Percentiles rank a stretch among this genome's conserved stretches.
These are phyloP conservation scores for Phytophthora podocarpi DNA, from an alignment of 352 stramenopile species.

Conservation along the genomic window DNA sequence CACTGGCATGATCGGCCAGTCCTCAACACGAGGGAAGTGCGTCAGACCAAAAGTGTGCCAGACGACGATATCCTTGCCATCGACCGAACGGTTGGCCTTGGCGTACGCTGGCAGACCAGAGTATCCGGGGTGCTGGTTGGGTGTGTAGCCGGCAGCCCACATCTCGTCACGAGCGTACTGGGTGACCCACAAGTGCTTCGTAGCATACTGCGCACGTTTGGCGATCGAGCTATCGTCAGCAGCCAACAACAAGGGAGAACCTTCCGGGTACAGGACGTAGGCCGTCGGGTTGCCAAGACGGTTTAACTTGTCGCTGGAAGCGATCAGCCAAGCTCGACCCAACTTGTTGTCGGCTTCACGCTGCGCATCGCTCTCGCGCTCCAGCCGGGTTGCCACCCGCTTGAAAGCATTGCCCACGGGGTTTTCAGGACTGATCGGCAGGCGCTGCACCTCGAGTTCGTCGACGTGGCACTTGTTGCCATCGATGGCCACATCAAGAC, in stretches of 20 bases:
- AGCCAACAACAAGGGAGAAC: constrained; percentile 57
- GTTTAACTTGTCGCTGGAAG: constrained; percentile 69
- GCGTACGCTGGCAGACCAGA: constrained; percentile 63
- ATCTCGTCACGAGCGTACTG: constrained; percentile 60
- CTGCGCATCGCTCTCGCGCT: constrained; percentile 53
- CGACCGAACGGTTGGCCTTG: constrained; percentile 51
- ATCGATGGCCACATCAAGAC: constrained; percentile 80
- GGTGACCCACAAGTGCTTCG: constrained; percentile 78
- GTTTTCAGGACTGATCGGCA: constrained; percentile 48
- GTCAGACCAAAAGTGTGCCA: constrained; percentile 79
- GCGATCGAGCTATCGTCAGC: constrained; percentile 53
- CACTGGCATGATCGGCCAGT: constrained; percentile 78
- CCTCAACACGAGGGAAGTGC: constrained; percentile 67
- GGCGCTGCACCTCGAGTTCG: constrained; percentile 61
- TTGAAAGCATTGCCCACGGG: constrained; percentile 67
- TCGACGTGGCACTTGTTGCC: constrained; percentile 56
- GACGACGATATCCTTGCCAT: constrained; percentile 68
- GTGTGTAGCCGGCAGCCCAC: constrained; percentile 73
- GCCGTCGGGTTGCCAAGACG: constrained; percentile 57
- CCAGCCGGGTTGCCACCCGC: constrained; percentile 50
- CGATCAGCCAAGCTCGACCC: constrained; percentile 71
- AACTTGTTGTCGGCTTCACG: constrained; percentile 55
- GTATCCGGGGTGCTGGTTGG: constrained; percentile 57
- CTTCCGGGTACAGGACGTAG: constrained; percentile 64
- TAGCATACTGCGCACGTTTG: constrained; percentile 67